Evolutionary conservation across 1,284 basidiomycete species (phyloP), one percentile per base, ranked within the genome.

Genomic region (Austroboletus novae-zelandiae): DNA sequence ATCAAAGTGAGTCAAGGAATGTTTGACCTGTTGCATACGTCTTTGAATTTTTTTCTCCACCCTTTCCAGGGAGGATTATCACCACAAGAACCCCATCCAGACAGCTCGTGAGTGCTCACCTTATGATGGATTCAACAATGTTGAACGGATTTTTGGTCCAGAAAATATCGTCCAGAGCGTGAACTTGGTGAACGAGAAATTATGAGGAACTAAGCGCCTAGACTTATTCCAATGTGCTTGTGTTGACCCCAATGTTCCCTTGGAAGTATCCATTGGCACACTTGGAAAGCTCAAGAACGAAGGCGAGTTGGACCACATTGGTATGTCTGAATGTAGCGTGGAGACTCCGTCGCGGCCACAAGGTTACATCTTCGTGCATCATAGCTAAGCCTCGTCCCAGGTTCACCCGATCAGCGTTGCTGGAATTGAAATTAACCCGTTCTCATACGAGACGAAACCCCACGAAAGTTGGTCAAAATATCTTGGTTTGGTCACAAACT

Each of bases 371-470:
- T 1, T 25, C 10, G 4, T 10, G 40, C 7, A 5, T 9, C 1
- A 15, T 20, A 9, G 17, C 32, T 51, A n/a, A 48, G 8, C 5
- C n/a, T 18, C 40, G 40, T 13, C 15, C 5, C 31, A 79, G 77
- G 64, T 77, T 17, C 69, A 72, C 34, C 74, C 74, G 4, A 72
- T 81, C 45, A 68, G 74, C n/a, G 65, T 72, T 7, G 74, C 78
- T 25, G 80, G 81, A 60, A 77, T 79, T 43, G 80, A 82, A 57
- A 66, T 80, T 32, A 79, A 76, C 36, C 72, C 79, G 9, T 80
- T 76, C 70, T 67, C 70, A 5, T 75, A 75, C 51, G 76, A 75
- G 40, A 61, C 72, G 20, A 75, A 78, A 51, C 65, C 69, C 4
- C 67, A 64, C 25, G 61, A 71, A 34, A 74, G 72, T 74, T 9